Percentiles rank a stretch among this genome's conserved stretches.
Evolutionary conservation across 2,329 filamentous ascomycete species (phyloP).

Genomic region (Exophiala spinifera): DNA sequence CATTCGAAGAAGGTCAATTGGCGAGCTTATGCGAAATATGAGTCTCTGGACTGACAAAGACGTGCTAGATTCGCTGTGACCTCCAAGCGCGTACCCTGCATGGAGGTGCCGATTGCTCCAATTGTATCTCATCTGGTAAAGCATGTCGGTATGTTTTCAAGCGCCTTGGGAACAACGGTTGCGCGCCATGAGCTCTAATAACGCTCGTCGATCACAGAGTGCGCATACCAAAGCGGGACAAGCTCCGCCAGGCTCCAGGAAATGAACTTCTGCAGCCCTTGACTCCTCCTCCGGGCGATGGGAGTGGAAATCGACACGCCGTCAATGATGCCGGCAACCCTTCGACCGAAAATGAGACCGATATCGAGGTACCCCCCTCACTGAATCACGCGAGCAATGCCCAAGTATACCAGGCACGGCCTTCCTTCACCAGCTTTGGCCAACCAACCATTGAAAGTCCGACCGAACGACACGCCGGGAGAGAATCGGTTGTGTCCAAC

Average conservation of each 20-base stretch:
- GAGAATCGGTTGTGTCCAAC: conserved; percentile 2
- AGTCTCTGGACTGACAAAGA: background rate
- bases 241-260: background rate
- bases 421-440: background rate
- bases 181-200: background rate
- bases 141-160: conserved; percentile 1
- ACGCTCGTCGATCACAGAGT: background rate
- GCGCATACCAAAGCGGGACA: conserved; percentile 6
- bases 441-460: background rate
- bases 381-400: background rate
- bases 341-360: background rate
- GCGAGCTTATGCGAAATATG: background rate
- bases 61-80: conserved; percentile 7
- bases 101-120: conserved; percentile 1
- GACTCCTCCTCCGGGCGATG: conserved; percentile 6
- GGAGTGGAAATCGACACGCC: no score
- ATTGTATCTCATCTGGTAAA: conserved; percentile 3
- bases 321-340: no score
- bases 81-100: conserved; percentile 4
- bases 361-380: conserved; percentile 1
- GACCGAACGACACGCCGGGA: background rate
- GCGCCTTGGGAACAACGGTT: background rate
- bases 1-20: conserved; percentile 9
- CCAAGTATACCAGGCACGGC: background rate
- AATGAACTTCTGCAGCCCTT: background rate